These are phyloP conservation scores for Phlebiopsis flavidoalba DNA, from an alignment of 768 basidiomycete species.

Conservation along the genomic window DNA sequence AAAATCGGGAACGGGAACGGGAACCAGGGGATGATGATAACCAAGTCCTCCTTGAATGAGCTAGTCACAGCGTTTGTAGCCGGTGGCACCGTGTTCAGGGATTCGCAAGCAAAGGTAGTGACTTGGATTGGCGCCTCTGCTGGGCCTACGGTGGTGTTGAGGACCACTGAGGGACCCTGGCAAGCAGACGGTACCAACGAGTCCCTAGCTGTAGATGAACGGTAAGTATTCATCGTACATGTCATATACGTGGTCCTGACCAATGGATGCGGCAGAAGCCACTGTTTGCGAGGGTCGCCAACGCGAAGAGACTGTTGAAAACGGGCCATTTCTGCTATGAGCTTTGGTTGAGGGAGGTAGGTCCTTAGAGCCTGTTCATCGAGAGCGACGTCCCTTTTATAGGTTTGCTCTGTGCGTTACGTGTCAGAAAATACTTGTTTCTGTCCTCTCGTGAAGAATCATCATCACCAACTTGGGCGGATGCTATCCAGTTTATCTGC, in stretches of 20 bases:
- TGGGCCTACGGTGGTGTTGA: neutral
- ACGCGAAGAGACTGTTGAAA: neutral
- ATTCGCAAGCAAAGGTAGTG: neutral
- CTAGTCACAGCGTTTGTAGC: neutral
- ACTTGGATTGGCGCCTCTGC: neutral
- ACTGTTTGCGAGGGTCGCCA: neutral
- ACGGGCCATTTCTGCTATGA: neutral
- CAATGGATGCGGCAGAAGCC: neutral
- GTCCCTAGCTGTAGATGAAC: neutral
- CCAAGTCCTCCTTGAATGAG: neutral
- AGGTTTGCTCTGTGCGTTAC: neutral
- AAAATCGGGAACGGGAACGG: neutral
- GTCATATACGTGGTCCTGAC: neutral
- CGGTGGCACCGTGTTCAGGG: neutral
- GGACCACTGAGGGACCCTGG: neutral
- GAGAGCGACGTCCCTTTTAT: neutral
- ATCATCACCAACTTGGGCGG: neutral
- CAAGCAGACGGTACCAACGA: neutral
- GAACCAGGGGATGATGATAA: neutral
- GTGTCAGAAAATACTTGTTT: neutral
- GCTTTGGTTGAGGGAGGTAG: neutral
- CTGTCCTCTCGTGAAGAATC: neutral
- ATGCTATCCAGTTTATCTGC: neutral
- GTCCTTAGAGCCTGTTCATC: neutral
- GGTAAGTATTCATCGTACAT: neutral